Evolutionary conservation across 805 yeast genomes (phyloP), one percentile per base, ranked within the genome.

Genomic region (Yarrowia deformans): DNA sequence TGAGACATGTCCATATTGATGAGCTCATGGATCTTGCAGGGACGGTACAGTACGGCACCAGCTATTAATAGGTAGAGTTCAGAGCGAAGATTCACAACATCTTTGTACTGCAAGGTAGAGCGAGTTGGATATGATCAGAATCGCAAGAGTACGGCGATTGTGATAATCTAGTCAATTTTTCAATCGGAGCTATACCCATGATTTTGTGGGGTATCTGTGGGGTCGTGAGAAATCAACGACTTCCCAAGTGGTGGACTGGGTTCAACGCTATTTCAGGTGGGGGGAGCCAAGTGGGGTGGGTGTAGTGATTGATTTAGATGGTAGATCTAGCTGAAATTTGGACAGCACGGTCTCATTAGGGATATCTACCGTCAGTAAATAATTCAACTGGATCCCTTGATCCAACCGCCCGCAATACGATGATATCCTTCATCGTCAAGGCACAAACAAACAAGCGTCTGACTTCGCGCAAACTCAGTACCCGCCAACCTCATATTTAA

Each of bases 1-100:
- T 54, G 60, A 54, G 60, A 54, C 60, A 54, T 54, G 60, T 52
- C 58, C 58, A 35, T 52, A 52, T 52, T 18, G 58, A 42, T 35
- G 58, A 37, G 58, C 43, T 52, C 43, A 35, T 6, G 23, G 60
- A 54, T 37, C 35, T 37, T 54, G 60, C 60, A 54, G 60, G 60
- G 60, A 54, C 42, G n/a, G 58, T 52, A 54, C 55, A 10, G 60
- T 39, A 39, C 60, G 60, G 60, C 60, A 39, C 60, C 13, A 18
- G 45, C 60, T 54, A 54, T 54, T 13, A 54, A 54, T 54, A 54
- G 60, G 60, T 54, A 37, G 60, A 54, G 60, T 54, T 54, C 19
- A 32, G 13, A 2, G n/a, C 8, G 29, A 23, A 23, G 29, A 23
- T 23, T 23, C 29, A 23, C 3, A 23, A 23, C 29, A 23, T 23